A percentile compares a stretch with the other conserved stretches of the same genome.
Evolutionary conservation across 306 rosid genomes (phyloP).

Genomic region (Potentilla sterilis): DNA sequence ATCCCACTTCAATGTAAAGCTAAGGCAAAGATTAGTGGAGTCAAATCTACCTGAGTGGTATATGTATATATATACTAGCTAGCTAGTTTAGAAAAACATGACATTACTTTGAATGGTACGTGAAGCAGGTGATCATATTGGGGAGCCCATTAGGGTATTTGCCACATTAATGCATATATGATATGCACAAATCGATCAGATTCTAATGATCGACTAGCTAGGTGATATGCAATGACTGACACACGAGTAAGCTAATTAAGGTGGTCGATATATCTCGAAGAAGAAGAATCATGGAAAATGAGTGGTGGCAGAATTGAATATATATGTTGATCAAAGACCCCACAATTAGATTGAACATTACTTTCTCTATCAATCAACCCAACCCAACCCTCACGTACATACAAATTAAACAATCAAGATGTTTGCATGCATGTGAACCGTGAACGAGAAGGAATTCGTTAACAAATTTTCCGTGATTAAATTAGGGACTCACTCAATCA

Average conservation of each 20-base stretch:
- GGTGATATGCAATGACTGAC: slow-evolving; percentile 9
- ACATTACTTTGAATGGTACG: no score
- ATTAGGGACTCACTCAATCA: slow-evolving; percentile 1
- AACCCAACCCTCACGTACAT: slow-evolving; percentile 3
- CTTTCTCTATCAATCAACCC: slow-evolving; percentile 8
- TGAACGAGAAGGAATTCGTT: neutral
- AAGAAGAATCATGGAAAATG: slow-evolving; percentile 39
- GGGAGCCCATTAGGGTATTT: no score
- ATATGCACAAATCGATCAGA: neutral
- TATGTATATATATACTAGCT: no score
- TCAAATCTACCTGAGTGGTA: no score
- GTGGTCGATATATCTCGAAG: slow-evolving; percentile 18
- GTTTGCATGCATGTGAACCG: neutral
- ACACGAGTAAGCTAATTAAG: slow-evolving; percentile 27
- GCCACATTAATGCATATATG: neutral
- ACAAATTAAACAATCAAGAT: neutral
- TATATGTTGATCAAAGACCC: slow-evolving; percentile 43
- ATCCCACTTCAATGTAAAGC: no score
- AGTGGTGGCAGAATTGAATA: slow-evolving; percentile 40
- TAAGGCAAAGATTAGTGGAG: no score
- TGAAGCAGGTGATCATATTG: no score
- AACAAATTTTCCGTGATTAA: neutral
- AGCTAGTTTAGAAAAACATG: no score
- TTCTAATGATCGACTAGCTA: neutral
- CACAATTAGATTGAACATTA: slow-evolving; percentile 28